These are phyloP conservation scores for Coemansia sp. DNA, from an alignment of 192 early-diverging fungal species.

Conservation along the genomic window DNA sequence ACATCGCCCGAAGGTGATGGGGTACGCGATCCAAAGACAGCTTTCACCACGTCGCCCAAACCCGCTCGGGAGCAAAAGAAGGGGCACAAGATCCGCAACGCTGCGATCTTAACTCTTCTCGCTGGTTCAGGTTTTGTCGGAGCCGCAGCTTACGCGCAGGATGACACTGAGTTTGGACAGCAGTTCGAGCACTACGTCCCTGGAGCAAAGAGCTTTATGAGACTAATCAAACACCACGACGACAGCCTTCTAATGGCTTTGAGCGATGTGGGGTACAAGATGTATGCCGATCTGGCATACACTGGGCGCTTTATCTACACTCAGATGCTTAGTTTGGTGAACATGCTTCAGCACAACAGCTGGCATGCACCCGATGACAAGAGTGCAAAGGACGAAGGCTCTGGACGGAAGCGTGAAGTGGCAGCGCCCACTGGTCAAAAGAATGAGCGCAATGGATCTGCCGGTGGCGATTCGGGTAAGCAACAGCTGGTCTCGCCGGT, in stretches of 20 bases:
- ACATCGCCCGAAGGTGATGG: slow-evolving; percentile 21
- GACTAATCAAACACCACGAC: slow-evolving; percentile 55
- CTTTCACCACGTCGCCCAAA: slow-evolving; percentile 31
- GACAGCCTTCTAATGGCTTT: slow-evolving; percentile 46
- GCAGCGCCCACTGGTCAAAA: neutral
- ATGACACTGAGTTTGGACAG: slow-evolving; percentile 57
- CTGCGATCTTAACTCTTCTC: slow-evolving; percentile 23
- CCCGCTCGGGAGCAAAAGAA: slow-evolving; percentile 38
- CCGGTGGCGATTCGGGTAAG: neutral
- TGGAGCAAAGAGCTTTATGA: slow-evolving; percentile 56
- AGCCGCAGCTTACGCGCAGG: slow-evolving; percentile 41
- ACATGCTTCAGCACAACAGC: slow-evolving; percentile 52
- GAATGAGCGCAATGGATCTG: neutral
- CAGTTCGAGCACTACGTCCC: slow-evolving; percentile 61
- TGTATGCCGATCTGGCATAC: slow-evolving; percentile 56
- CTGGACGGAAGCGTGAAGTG: slow-evolving; percentile 1
- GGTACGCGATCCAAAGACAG: slow-evolving; percentile 20
- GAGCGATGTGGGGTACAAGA: slow-evolving; percentile 61
- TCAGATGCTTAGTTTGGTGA: slow-evolving; percentile 55
- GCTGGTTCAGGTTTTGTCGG: slow-evolving; percentile 44
- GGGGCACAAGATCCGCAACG: slow-evolving; percentile 46
- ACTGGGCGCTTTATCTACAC: slow-evolving; percentile 45
- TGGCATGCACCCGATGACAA: slow-evolving; percentile 44
- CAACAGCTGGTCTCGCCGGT: slow-evolving; percentile 8
- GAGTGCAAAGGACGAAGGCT: slow-evolving; percentile 4